Percentiles rank a stretch among this genome's conserved stretches.
phyloP scores from a whole-genome alignment of 352 stramenopile species.

The Achlya hypogyna region DNA sequence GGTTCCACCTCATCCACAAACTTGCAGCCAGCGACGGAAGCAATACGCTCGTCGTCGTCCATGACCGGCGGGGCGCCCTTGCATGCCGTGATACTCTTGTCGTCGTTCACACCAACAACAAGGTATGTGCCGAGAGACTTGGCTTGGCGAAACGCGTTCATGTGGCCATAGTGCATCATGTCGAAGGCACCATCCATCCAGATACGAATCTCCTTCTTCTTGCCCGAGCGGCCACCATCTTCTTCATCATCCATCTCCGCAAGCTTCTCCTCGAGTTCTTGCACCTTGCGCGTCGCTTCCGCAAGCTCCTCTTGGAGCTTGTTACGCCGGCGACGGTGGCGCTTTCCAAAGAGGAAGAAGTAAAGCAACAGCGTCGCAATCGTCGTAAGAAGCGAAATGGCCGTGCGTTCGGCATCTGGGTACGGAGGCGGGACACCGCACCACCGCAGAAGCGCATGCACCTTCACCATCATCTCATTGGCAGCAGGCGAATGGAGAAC shows the following conservation, averaged over 20 bases:
- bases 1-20: slow-evolving; percentile 98
- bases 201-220: slow-evolving; percentile 91
- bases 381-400: slow-evolving; percentile 69
- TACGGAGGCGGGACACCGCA: slow-evolving; percentile 76
- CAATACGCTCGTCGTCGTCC: slow-evolving; percentile 94
- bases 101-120: slow-evolving; percentile 97
- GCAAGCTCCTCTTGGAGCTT: slow-evolving; percentile 70
- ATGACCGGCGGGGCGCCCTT: slow-evolving; percentile 94
- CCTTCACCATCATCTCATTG: slow-evolving; percentile 57
- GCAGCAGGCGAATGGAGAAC: slow-evolving; percentile 66
- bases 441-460: slow-evolving; percentile 54
- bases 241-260: slow-evolving; percentile 77
- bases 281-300: slow-evolving; percentile 65
- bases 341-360: slow-evolving; percentile 84
- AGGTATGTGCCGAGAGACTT: slow-evolving; percentile 94
- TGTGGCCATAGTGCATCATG: slow-evolving; percentile 99
- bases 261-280: slow-evolving; percentile 78
- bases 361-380: slow-evolving; percentile 77
- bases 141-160: slow-evolving; percentile 98
- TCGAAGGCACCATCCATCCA: slow-evolving; percentile 99
- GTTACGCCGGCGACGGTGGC: slow-evolving; percentile 56
- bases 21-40: slow-evolving; percentile 95
- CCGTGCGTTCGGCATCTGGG: slow-evolving; percentile 72
- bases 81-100: slow-evolving; percentile 94
- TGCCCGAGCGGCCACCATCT: slow-evolving; percentile 29